Conservation (phyloP, 495 filamentous ascomycete genomes). For the Aspergillus diversus region DNA sequence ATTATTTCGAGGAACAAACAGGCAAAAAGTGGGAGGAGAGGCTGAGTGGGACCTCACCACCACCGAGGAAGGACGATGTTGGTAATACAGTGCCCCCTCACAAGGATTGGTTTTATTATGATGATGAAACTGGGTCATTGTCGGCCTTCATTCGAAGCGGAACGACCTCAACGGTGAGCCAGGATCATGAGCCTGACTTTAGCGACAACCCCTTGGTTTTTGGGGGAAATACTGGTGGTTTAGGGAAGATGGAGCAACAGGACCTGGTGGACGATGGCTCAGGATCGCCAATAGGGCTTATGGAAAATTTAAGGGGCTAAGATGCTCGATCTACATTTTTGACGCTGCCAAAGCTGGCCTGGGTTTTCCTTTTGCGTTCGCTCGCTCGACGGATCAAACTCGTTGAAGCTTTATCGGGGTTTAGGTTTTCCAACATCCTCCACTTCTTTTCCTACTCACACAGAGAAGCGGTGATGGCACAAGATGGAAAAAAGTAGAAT, state of each 20-base stretch:
- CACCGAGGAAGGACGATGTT: conserved; percentile 25
- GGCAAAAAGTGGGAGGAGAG: conserved; percentile 60
- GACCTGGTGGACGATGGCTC: background rate
- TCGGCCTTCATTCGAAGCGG: conserved; percentile 26
- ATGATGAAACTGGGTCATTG: conserved; percentile 27
- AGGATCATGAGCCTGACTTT: background rate
- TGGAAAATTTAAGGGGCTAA: no score
- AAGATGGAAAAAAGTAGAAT: background rate
- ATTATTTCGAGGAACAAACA: conserved; percentile 59
- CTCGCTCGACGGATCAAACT: no score
- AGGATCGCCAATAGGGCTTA: background rate
- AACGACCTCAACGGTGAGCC: background rate
- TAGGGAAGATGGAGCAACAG: background rate
- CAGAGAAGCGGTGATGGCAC: no score
- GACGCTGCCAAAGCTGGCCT: no score
- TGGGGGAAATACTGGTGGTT: background rate
- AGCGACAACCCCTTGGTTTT: background rate
- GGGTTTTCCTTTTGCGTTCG: no score
- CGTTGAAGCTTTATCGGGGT: no score
- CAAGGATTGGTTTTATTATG: conserved; percentile 40
- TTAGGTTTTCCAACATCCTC: no score
- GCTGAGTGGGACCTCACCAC: conserved; percentile 19
- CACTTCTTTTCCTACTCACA: no score
- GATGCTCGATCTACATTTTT: no score
- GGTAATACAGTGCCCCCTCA: conserved; percentile 33